Conservation (phyloP, 192 early-diverging fungal species). For the Entomortierella parvispora region DNA sequence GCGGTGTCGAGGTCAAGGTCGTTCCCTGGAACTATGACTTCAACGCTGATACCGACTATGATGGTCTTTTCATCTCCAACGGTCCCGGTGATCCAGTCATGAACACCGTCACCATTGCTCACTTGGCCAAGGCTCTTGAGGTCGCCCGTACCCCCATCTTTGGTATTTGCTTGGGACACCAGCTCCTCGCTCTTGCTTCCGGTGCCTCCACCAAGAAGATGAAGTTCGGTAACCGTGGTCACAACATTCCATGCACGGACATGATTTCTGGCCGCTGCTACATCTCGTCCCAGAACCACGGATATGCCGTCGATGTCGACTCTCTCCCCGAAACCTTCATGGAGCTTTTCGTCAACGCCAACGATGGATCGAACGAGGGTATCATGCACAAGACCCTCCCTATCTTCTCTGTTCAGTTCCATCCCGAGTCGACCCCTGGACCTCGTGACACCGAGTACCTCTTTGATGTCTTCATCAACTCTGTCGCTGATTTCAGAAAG, state of each 20-base stretch:
- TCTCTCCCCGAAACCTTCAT: conserved; percentile 79
- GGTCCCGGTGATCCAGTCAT: conserved; percentile 97
- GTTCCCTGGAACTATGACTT: conserved; percentile 99
- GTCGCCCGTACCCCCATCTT: conserved; percentile 90
- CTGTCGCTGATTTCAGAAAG: conserved; percentile 74
- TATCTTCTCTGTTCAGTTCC: conserved; percentile 98
- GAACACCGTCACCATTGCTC: conserved; percentile 80
- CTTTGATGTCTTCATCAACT: conserved; percentile 93
- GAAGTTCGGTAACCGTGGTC: conserved; percentile 99
- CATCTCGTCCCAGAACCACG: conserved; percentile 99
- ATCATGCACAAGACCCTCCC: conserved; percentile 92
- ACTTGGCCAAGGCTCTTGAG: conserved; percentile 73
- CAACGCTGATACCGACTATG: conserved; percentile 75
- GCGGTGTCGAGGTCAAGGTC: conserved; percentile 92
- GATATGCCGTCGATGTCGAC: conserved; percentile 90
- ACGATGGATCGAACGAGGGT: conserved; percentile 99
- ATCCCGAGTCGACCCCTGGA: conserved; percentile 96
- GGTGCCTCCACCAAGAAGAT: conserved; percentile 95
- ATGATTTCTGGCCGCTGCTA: conserved; percentile 96
- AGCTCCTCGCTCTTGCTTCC: conserved; percentile 92
- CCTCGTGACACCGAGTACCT: conserved; percentile 97
- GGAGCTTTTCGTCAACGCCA: conserved; percentile 98
- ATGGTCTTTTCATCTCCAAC: conserved; percentile 95
- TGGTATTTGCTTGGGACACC: conserved; percentile 99
- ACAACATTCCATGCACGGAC: conserved; percentile 99